Percentiles rank a stretch among this genome's conserved stretches.
phyloP scores from a whole-genome alignment of 2,329 filamentous ascomycete species.

The Ophiostoma tasmaniense region DNA sequence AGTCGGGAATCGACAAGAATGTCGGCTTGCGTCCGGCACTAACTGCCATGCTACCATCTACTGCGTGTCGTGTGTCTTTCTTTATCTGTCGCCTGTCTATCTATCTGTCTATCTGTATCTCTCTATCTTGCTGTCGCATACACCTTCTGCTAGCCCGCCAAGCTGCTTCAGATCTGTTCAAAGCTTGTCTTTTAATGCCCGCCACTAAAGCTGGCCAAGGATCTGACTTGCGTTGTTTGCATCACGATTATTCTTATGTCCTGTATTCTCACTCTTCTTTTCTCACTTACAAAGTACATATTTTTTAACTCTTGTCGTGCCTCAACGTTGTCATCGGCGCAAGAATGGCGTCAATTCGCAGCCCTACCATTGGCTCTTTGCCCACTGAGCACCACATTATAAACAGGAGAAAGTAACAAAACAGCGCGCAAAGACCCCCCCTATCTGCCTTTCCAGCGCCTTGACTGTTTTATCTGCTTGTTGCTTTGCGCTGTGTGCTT shows the following conservation, averaged over 20 bases:
- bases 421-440: background rate
- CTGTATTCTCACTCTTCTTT: background rate
- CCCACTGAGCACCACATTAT: background rate
- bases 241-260: too few species aligned
- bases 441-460: background rate
- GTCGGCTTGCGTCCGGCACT: background rate
- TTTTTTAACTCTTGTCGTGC: background rate
- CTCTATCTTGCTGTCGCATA: background rate
- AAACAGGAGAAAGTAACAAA: background rate
- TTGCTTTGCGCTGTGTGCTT: too few species aligned
- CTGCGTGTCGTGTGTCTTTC: too few species aligned
- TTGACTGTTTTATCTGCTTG: too few species aligned
- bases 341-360: constrained; percentile 6
- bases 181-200: background rate
- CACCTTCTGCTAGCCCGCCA: background rate
- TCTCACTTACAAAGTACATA: background rate
- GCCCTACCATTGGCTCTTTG: background rate
- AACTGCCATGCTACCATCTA: background rate
- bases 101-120: background rate
- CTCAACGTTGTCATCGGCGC: background rate
- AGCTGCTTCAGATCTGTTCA: background rate
- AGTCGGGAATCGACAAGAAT: background rate
- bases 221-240: background rate
- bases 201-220: background rate
- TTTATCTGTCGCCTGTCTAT: too few species aligned